phyloP scores from a whole-genome alignment of 1,139 yeast genomes.

The Geotrichum europaeum region DNA sequence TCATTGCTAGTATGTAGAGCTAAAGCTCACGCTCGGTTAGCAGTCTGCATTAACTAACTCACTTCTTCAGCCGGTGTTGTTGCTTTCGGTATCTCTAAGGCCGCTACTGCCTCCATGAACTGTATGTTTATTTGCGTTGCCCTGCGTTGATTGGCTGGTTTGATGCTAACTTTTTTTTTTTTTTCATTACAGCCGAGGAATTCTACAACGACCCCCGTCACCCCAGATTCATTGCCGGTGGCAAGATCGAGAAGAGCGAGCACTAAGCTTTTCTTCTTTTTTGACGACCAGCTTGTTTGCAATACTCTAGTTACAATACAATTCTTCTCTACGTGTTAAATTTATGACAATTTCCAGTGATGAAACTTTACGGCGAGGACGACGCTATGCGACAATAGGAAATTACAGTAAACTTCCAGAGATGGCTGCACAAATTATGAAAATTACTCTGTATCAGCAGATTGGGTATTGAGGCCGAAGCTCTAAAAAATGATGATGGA shows the following conservation, averaged over 20 bases:
- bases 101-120: conserved; percentile 50
- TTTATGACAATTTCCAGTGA: neutral
- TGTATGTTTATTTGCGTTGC: conserved; percentile 30
- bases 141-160: neutral
- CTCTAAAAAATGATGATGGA: neutral
- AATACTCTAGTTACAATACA: conserved; percentile 1
- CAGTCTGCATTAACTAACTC: neutral
- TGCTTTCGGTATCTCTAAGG: conserved; percentile 53
- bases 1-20: conserved; percentile 47
- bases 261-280: conserved; percentile 21
- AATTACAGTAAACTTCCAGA: neutral
- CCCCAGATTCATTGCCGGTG: conserved; percentile 61
- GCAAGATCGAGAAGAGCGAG: conserved; percentile 42
- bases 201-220: conserved; percentile 74
- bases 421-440: neutral
- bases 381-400: neutral
- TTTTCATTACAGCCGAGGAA: conserved; percentile 38
- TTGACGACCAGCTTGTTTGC: neutral
- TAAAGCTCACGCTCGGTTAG: neutral
- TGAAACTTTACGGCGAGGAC: neutral
- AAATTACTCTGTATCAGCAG: neutral
- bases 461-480: neutral
- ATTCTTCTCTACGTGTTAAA: neutral
- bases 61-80: conserved; percentile 36
- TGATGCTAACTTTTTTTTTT: neutral